A percentile compares a stretch with the other conserved stretches of the same genome.
phyloP scores from a whole-genome alignment of 2,329 filamentous ascomycete genomes.

The Gaeumannomyces sp. region DNA sequence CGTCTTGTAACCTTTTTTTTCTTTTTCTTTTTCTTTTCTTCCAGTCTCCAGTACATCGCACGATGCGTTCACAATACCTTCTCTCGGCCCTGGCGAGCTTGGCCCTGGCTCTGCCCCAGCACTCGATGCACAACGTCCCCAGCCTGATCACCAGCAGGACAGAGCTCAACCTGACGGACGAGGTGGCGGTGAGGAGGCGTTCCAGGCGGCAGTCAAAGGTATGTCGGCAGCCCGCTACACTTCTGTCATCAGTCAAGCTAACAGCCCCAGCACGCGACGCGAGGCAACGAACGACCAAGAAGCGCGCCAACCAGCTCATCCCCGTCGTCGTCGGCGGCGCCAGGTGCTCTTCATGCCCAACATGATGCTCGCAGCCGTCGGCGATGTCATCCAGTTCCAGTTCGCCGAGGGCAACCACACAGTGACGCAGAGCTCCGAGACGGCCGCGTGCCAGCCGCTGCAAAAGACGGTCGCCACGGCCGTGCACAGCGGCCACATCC shows the following conservation, averaged over 20 bases:
- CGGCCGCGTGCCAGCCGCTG: conserved; percentile 31
- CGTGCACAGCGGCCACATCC: conserved; percentile 35
- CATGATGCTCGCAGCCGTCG: conserved; percentile 14
- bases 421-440: conserved; percentile 30
- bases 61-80: background rate
- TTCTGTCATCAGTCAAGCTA: background rate
- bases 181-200: background rate
- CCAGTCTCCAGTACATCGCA: background rate
- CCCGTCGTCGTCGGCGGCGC: conserved; percentile 17
- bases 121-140: background rate
- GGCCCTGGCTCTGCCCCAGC: conserved; percentile 3
- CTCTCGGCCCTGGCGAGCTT: background rate
- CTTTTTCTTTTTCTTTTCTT: background rate
- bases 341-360: conserved; percentile 16
- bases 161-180: background rate
- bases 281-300: background rate
- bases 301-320: conserved; percentile 8
- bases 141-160: background rate
- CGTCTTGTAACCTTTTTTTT: background rate
- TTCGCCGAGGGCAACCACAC: conserved; percentile 23
- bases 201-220: background rate
- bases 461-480: conserved; percentile 25
- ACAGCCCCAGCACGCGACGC: background rate
- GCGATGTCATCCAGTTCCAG: conserved; percentile 21
- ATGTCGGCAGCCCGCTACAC: no score